Evolutionary conservation across 257 asterid genomes (phyloP), one percentile per base, ranked within the genome.

Genomic region (Solanum chiquidenum): DNA sequence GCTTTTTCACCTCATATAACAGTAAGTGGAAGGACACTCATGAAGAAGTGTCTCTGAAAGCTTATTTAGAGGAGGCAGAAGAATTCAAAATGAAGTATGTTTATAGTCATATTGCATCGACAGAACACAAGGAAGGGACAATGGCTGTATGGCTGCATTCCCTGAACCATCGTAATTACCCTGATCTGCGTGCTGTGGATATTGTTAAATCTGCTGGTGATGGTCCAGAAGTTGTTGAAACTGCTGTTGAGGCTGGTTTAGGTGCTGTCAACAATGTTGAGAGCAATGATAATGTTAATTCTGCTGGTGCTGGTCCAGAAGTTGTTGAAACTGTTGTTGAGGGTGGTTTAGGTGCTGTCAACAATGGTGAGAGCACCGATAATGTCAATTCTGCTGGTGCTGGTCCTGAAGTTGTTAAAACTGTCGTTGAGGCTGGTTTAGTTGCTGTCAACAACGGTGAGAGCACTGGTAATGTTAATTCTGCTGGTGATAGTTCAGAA

Each of bases 1-100:
- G 99, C 90, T 95, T 96, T 91, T 97, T 97, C 87, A 62, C 98
- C 3, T 96, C 99, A 2, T 97, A 97, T 89, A 97, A 97, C 87
- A 69, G 91, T 85, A 97, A 92, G 90, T 97, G 98, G 98, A 88
- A 90, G 86, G 90, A 91, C 86, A 94, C 86, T 69, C 99, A 96
- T 49, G 98, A 96, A 89, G 98, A 97, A 88, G 86, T 97, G 86
- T 97, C 98, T n/a, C 90, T 97, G 99, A 90, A 92, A 80, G 92
- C 79, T 80, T 95, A 93, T 89, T 89, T 88, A 14, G 93, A 91
- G 35, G 96, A 91, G 87, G 98, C 98, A 0, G 98, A 96, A 91
- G 94, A 93, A 23, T 97, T 97, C 90, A 97, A 97, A 88, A 92
- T 93, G 95, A 93, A 92, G 94, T 86, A 92, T 89, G 91, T 97